Percentiles rank a stretch among this genome's conserved stretches.
phyloP scores from a whole-genome alignment of 2,329 filamentous ascomycete species.

The Canariomyces notabilis region DNA sequence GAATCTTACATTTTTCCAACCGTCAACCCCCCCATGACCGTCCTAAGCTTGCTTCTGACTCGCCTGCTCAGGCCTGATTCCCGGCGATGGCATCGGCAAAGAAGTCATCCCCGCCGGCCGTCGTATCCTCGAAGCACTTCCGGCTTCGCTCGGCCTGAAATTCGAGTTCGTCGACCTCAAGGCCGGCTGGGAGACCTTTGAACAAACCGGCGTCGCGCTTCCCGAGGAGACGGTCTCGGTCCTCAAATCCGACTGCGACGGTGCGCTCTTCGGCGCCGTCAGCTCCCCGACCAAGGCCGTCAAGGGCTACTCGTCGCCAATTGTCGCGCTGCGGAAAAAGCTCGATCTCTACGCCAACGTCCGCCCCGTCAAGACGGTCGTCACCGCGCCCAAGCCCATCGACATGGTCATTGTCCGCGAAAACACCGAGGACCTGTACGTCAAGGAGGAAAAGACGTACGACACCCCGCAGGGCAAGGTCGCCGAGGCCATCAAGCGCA shows the following conservation, averaged over 20 bases:
- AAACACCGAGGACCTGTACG: conserved; percentile 97
- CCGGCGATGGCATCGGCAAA: conserved; percentile 95
- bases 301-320: conserved; percentile 92
- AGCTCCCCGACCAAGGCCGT: conserved; percentile 85
- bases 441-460: conserved; percentile 90
- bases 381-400: conserved; percentile 62
- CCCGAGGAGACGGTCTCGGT: conserved; percentile 86
- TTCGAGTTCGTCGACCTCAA: conserved; percentile 93
- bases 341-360: conserved; percentile 97
- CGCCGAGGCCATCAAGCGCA: conserved; percentile 96
- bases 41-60: not conserved
- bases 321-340: conserved; percentile 92
- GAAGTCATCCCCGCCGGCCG: conserved; percentile 96
- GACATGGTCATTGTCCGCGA: conserved; percentile 98
- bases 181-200: conserved; percentile 90
- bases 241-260: conserved; percentile 88
- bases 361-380: conserved; percentile 82
- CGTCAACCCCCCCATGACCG: not conserved
- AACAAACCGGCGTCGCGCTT: conserved; percentile 80
- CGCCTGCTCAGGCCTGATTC: conserved; percentile 69
- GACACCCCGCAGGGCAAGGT: conserved; percentile 72
- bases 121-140: conserved; percentile 86
- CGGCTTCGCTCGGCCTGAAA: conserved; percentile 81
- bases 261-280: conserved; percentile 93
- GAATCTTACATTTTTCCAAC: not conserved